A percentile compares a stretch with the other conserved stretches of the same genome.
Conservation (phyloP, 2,329 filamentous ascomycete genomes). For the Hawksworthiomyces lignivorus region DNA sequence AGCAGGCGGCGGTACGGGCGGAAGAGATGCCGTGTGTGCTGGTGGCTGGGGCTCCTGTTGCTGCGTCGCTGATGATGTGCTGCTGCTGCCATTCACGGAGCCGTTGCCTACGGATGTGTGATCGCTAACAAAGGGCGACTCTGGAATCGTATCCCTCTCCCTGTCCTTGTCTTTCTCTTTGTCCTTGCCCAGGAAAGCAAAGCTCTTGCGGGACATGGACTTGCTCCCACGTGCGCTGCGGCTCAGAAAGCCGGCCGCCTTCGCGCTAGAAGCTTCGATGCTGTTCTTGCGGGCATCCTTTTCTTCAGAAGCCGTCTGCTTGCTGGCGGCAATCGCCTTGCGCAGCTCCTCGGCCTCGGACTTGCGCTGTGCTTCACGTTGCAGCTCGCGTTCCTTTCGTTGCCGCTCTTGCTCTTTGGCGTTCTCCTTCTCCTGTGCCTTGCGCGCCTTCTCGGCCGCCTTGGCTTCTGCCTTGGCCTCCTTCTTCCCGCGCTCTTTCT, state of each 20-base stretch:
- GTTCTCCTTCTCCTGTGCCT: slow-evolving; percentile 38
- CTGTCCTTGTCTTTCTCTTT: slow-evolving; percentile 21
- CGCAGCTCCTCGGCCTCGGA: slow-evolving; percentile 56
- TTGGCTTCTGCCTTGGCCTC: slow-evolving; percentile 55
- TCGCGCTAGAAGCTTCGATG: slow-evolving; percentile 25
- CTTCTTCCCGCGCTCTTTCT: slow-evolving; percentile 61
- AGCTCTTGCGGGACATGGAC: slow-evolving; percentile 70
- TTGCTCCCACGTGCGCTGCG: slow-evolving; percentile 66
- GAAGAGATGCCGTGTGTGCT: not conserved
- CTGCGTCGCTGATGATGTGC: not conserved
- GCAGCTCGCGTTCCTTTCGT: slow-evolving; percentile 30
- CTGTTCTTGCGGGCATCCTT: slow-evolving; percentile 38
- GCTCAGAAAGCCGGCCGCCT: slow-evolving; percentile 42
- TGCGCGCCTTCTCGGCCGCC: slow-evolving; percentile 41
- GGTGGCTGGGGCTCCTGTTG: not conserved
- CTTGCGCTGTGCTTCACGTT: slow-evolving; percentile 30
- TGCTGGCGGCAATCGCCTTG: slow-evolving; percentile 59
- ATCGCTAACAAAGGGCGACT: slow-evolving; percentile 1
- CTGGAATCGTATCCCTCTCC: slow-evolving; percentile 11
- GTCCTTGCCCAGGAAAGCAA: slow-evolving; percentile 54
- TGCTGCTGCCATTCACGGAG: slow-evolving; percentile 19
- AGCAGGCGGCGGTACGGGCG: not conserved
- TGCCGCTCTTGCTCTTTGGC: slow-evolving; percentile 37
- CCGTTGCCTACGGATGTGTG: slow-evolving; percentile 13
- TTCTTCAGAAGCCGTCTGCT: slow-evolving; percentile 50